phyloP scores from a whole-genome alignment of 2,329 filamentous ascomycete genomes.

The Xylaria sp. region DNA sequence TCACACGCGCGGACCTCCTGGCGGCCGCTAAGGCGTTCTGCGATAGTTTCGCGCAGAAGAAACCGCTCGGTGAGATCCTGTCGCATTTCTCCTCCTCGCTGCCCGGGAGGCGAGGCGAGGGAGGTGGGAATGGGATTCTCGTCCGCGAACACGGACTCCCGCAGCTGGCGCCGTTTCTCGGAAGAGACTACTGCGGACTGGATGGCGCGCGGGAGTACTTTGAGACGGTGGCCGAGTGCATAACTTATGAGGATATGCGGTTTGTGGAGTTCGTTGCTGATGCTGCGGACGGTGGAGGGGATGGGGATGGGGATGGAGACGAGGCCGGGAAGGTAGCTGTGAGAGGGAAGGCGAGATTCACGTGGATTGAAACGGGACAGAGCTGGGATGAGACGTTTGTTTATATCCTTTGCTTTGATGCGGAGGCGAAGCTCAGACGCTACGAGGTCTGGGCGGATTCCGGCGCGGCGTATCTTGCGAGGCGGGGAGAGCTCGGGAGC shows the following conservation, averaged over 20 bases:
- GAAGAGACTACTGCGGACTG: constrained; percentile 40
- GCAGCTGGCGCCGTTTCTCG: constrained; percentile 44
- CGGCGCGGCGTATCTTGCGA: constrained; percentile 52
- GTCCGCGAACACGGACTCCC: constrained; percentile 44
- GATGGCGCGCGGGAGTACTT: constrained; percentile 42
- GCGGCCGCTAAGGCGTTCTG: constrained; percentile 42
- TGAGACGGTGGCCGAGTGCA: constrained; percentile 29
- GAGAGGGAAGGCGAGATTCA: constrained; percentile 42
- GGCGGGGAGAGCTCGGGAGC: constrained; percentile 61
- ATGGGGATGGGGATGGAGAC: background rate
- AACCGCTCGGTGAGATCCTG: constrained; percentile 36
- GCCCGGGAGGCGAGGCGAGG: background rate
- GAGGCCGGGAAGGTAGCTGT: constrained; percentile 36
- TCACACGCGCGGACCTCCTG: constrained; percentile 39
- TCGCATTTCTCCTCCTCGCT: constrained; percentile 37
- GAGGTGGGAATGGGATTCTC: constrained; percentile 26
- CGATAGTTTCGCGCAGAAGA: constrained; percentile 39
- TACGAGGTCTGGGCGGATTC: constrained; percentile 49
- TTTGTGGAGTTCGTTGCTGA: constrained; percentile 39
- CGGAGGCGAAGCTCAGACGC: constrained; percentile 33
- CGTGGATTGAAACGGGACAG: constrained; percentile 39
- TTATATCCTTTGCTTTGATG: constrained; percentile 43
- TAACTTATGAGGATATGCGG: constrained; percentile 42
- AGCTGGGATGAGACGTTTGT: constrained; percentile 46
- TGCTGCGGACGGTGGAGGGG: constrained; percentile 24